These are phyloP conservation scores for Pelargonium australe DNA, from an alignment of 441 rosid genomes.

Conservation along the genomic window DNA sequence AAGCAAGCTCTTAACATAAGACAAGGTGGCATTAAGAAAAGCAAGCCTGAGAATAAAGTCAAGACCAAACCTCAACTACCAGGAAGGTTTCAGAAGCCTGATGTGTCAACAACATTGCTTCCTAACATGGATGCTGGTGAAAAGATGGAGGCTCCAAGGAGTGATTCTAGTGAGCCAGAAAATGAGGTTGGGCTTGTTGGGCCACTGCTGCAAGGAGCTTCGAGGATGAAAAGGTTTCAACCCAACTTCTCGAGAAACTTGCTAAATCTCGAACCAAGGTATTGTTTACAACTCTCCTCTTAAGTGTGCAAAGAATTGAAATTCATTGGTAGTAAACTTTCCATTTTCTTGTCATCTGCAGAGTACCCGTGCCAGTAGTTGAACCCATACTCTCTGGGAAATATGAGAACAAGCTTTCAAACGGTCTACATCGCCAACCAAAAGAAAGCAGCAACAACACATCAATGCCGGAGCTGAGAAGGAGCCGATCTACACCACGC, in stretches of 20 bases:
- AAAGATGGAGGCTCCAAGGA: conserved; percentile 42
- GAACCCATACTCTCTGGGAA: conserved; percentile 36
- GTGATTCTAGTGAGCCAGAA: conserved; percentile 71
- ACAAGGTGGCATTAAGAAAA: conserved; percentile 70
- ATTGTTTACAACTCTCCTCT: conserved; percentile 8
- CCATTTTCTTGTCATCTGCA: conserved; percentile 25
- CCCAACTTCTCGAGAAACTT: conserved; percentile 46
- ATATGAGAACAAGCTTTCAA: conserved; percentile 40
- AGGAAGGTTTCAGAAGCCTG: conserved; percentile 44
- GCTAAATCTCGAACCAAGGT: conserved; percentile 61
- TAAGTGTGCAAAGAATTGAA: background rate
- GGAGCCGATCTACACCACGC: conserved; percentile 77
- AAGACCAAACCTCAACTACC: conserved; percentile 60
- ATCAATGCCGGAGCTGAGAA: conserved; percentile 57
- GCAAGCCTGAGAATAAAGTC: conserved; percentile 51
- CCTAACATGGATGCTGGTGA: conserved; percentile 39
- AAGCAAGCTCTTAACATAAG: conserved; percentile 70
- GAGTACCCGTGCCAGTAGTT: conserved; percentile 40
- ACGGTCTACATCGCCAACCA: conserved; percentile 27
- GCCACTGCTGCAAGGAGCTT: conserved; percentile 33
- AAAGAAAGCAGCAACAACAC: conserved; percentile 38
- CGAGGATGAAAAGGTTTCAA: conserved; percentile 46
- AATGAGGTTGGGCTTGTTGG: conserved; percentile 40
- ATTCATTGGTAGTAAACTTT: conserved; percentile 4
- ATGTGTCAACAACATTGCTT: conserved; percentile 38